Evolutionary conservation across 2,329 filamentous ascomycete genomes (phyloP), one percentile per base, ranked within the genome.

Genomic region (Monosporascus sp.): DNA sequence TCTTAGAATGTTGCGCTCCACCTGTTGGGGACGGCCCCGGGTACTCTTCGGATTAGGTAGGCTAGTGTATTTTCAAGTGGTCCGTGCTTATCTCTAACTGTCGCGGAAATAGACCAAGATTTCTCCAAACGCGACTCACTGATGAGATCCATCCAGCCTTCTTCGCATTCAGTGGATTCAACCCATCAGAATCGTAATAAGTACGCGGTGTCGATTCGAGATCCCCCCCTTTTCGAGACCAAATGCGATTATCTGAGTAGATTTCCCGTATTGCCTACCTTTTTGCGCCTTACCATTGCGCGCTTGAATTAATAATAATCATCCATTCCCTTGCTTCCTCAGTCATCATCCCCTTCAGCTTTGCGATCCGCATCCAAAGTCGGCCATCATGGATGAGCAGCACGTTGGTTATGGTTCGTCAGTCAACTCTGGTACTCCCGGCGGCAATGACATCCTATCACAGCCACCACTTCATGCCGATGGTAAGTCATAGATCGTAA

Each of bases 371-470:
- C 39, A 43, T 43, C 18, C 39, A 35, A 35, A 35, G 31, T 55
- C 61, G 56, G 58, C 63, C 65, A 72, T 66, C 51, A 86, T 86
- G 83, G 83, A 85, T 56, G 81, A 81, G 57, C 73, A 76, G 59
- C 74, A 77, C 56, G 70, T 76, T 62, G 80, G 71, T 60, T 83
- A 81, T 62, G 82, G 76, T 68, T 84, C 81, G 57, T 78, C 82
- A 48, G 75, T 72, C 59, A 79, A 79, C 63, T 79, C 73, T 62
- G 76, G 75, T 58, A 83, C 82, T 47, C 81, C 82, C 39, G 73
- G 74, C 56, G 78, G 75, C 65, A 84, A 83, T 63, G 75, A 78
- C 15, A 77, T 79, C 46, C 71, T 81, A 47, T 75, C 81, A 54
- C 81, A 84, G 59, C 77, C 79, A 9, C 76, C 78, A 51, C 68